Evolutionary conservation across 192 early-diverging fungal species (phyloP).

Genomic region (Funneliformis geosporum): DNA sequence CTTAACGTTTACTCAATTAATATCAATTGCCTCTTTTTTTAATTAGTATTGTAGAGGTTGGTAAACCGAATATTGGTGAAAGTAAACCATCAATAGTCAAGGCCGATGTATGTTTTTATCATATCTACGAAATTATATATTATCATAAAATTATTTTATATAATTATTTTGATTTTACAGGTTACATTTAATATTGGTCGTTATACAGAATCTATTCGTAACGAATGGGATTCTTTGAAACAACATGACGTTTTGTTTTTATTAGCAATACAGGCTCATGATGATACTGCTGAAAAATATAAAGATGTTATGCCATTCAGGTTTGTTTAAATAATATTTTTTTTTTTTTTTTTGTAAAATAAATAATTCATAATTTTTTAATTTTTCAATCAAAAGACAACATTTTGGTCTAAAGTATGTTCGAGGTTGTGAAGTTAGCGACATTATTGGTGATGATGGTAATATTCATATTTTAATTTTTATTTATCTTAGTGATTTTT

Average conservation of each 20-base stretch:
- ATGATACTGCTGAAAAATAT: slow-evolving; percentile 44
- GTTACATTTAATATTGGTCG: slow-evolving; percentile 60
- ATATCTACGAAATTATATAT: background rate
- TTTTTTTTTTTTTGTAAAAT: background rate
- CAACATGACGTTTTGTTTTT: slow-evolving; percentile 91
- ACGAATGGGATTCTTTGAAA: slow-evolving; percentile 87
- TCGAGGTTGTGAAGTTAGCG: slow-evolving; percentile 84
- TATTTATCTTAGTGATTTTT: slow-evolving; percentile 25
- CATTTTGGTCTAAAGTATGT: slow-evolving; percentile 78
- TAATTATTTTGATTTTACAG: slow-evolving; percentile 4
- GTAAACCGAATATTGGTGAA: slow-evolving; percentile 69
- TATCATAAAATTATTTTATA: background rate
- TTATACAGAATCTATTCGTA: slow-evolving; percentile 70
- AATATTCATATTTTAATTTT: slow-evolving; percentile 31
- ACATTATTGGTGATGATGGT: slow-evolving; percentile 75
- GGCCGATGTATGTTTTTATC: slow-evolving; percentile 64
- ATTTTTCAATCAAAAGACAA: slow-evolving; percentile 22
- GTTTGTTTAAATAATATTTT: background rate
- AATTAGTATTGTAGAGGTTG: slow-evolving; percentile 70
- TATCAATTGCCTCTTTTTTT: background rate
- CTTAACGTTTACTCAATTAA: background rate
- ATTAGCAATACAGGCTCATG: slow-evolving; percentile 63
- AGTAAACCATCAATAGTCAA: slow-evolving; percentile 70
- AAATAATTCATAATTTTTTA: slow-evolving; percentile 3
- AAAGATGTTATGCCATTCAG: slow-evolving; percentile 56